Base-by-base conservation (phyloP, 2,329 filamentous ascomycete genomes). In the Fusarium palustre region DNA sequence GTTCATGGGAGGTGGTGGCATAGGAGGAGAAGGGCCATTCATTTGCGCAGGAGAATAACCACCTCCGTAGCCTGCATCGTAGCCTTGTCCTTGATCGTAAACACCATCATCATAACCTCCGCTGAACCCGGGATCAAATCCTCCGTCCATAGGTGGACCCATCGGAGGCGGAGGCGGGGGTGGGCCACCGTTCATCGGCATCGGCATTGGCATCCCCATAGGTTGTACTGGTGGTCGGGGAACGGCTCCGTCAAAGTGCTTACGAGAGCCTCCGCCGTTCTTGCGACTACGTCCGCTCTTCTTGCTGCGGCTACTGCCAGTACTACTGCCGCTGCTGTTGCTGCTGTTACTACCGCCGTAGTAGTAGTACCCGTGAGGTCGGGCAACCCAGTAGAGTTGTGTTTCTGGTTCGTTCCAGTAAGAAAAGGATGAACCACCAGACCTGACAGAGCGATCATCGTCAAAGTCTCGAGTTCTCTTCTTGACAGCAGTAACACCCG, bases 381-480 rank as follows among this genome's bases (percentile, higher is more conserved):
- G 36, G 15, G 59, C 57, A 36, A 74, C 72, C 74, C 74, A 76
- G 49, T 56, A 76, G 48, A 75, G 61, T 41, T 74, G 73, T 24
- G 66, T 74, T 30, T 75, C 70, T 5, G 68, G 57, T 33, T 74
- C 68, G 43, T 45, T 46, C 34, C 49, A 71, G 43, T 71, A 73
- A 25, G 72, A 75, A 41, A 54, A 54, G 12, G 71, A 55, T 10
- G 74, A 74, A 36, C 64, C 50, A 31, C 53, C 46, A 25, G 74
- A 75, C n/a, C 59, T 49, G 39, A 46, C 54, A 10, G 74, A 76
- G 4, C 56, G 66, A 59, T 75, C 70, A 38, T 76, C 75, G 4
- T 66, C 54, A 25, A 53, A 45, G 22, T 77, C 74, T 31, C 75
- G 65, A 4, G 69, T 73, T 57, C 69, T 76, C 67, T 75, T 77